Base-by-base conservation (phyloP, 306 rosid species). In the Cicer cuneatum region DNA sequence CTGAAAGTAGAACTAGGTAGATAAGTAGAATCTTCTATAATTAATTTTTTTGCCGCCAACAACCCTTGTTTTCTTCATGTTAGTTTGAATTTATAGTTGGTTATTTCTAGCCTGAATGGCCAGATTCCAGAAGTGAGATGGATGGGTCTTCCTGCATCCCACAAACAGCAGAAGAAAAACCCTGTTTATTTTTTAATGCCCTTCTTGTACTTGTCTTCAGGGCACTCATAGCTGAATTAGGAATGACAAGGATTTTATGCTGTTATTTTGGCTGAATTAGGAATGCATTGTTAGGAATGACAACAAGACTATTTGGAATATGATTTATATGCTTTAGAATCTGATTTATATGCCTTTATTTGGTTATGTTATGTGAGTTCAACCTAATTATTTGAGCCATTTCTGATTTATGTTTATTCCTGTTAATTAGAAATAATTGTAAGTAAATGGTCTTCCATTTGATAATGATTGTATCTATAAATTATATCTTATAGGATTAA, bases 1-100 rank as follows among this genome's bases (percentile, higher is more conserved):
- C 8, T 49, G 72, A 37, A 62, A 35, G 48, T 69, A 18, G 67
- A 71, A 33, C 45, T 48, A 7, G 82, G 29, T 64, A 24, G 29
- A 48, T 51, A 24, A 48, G 51, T 74, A 1, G 24, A 62, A 7
- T 62, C 9, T 12, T 62, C 59, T 71, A 21, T 38, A 18, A 13
- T 24, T 8, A 12, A 15, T 49, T 21, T 18, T 51, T 62, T 39
- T 18, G 39, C 49, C 8, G 19, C 54, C 8, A 52, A 24, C 8
- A 59, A 11, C 38, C 13, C 16, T 12, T 35, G 35, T 69, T 40
- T 8, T 29, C 35, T 8, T 46, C 12, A 18, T 13, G 42, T 69
- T 15, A 14, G 4, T 53, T 52, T 18, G 10, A 51, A 37, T 19
- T 10, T 16, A 12, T 3, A 37, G 15, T 8, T 69, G 11, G 47